These are phyloP conservation scores for Coprinellus micaceus DNA, from an alignment of 768 basidiomycete genomes.

Conservation along the genomic window DNA sequence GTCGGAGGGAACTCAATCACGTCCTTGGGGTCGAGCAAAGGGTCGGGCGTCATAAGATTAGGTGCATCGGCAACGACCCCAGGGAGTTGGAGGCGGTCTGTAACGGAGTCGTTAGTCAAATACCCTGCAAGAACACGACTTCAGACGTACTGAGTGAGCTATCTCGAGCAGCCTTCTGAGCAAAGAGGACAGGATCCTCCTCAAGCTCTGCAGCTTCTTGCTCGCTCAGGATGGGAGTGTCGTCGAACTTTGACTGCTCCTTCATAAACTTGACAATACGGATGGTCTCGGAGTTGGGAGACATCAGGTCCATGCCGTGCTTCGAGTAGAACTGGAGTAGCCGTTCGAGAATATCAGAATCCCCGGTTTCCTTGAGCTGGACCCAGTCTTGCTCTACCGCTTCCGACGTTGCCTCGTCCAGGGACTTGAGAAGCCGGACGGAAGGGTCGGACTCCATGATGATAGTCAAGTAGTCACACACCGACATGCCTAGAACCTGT, in stretches of 20 bases:
- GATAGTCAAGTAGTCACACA: constrained; percentile 6
- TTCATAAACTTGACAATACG: not conserved
- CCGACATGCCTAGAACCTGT: not conserved
- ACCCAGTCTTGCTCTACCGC: constrained; percentile 5
- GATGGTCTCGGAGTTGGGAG: not conserved
- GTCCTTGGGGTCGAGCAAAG: constrained; percentile 59
- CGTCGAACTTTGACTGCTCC: not conserved
- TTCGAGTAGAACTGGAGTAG: constrained; percentile 10
- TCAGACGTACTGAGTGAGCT: constrained; percentile 1
- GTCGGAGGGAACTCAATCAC: constrained; percentile 51
- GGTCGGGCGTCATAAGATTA: constrained; percentile 60
- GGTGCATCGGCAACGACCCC: constrained; percentile 34
- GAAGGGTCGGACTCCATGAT: constrained; percentile 10
- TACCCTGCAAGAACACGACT: too few relatives aligned
- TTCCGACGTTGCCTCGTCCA: constrained; percentile 3
- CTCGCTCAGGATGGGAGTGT: constrained; percentile 4
- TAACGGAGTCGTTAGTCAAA: not conserved
- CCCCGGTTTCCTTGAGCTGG: not conserved
- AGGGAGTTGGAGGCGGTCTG: constrained; percentile 8
- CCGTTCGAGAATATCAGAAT: not conserved
- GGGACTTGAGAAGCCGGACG: constrained; percentile 1
- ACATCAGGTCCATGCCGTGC: constrained; percentile 6
- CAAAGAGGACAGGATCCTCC: not conserved
- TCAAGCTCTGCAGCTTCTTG: not conserved
- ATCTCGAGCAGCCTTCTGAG: constrained; percentile 3